Conservation (phyloP, 2,329 filamentous ascomycete species). For the Drechslera avenae region DNA sequence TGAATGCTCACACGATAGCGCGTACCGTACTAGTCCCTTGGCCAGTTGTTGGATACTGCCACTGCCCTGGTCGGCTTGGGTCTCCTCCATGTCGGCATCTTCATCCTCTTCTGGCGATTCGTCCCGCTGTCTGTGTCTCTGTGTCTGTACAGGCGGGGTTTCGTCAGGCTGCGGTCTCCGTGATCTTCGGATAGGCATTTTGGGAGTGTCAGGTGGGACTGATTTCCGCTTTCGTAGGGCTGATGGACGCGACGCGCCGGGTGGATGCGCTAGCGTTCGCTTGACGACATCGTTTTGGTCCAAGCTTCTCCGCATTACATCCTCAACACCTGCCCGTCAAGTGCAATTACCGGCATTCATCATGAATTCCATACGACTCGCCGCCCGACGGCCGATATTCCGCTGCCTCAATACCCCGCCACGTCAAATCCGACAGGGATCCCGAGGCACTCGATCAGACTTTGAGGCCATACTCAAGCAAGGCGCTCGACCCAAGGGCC, state of each 20-base stretch:
- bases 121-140: slow-evolving; percentile 20
- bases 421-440: slow-evolving; percentile 25
- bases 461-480: slow-evolving; percentile 20
- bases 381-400: slow-evolving; percentile 37
- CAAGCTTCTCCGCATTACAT: slow-evolving; percentile 15
- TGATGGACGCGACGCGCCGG: slow-evolving; percentile 25
- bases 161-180: slow-evolving; percentile 17
- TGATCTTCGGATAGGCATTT: slow-evolving; percentile 13
- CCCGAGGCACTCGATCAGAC: slow-evolving; percentile 21
- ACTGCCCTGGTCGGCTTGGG: slow-evolving; percentile 22
- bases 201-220: background rate
- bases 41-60: slow-evolving; percentile 54
- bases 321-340: background rate
- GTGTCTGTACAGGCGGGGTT: slow-evolving; percentile 23
- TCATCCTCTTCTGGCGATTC: slow-evolving; percentile 31
- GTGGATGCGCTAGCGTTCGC: slow-evolving; percentile 7
- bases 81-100: slow-evolving; percentile 21
- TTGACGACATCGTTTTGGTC: slow-evolving; percentile 27
- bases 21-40: slow-evolving; percentile 67
- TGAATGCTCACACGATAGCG: slow-evolving; percentile 65
- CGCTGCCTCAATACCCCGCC: slow-evolving; percentile 33
- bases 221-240: slow-evolving; percentile 14
- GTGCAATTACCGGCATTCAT: slow-evolving; percentile 8
- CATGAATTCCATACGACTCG: slow-evolving; percentile 40
- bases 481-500: slow-evolving; percentile 13